Conservation (phyloP, 768 basidiomycete species). For the Boletus patriciae region DNA sequence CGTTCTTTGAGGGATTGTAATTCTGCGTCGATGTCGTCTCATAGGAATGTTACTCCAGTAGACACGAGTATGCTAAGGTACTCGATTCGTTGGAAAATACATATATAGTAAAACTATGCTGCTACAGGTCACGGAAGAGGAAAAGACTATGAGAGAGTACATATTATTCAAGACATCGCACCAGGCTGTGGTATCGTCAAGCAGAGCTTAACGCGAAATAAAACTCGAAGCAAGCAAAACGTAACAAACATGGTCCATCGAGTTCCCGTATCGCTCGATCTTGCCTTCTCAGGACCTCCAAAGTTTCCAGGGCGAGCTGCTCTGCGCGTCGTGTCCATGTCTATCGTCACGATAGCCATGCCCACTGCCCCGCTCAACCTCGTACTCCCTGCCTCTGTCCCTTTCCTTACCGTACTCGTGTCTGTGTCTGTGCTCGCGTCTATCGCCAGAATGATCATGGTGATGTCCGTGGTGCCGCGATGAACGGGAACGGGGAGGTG, state of each 20-base stretch:
- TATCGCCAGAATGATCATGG: constrained; percentile 9
- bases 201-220: background rate
- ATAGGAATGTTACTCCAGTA: background rate
- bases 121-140: background rate
- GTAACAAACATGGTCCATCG: background rate
- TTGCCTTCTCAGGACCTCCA: constrained; percentile 14
- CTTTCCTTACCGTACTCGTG: constrained; percentile 13
- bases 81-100: background rate
- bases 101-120: background rate
- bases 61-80: background rate
- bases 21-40: background rate
- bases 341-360: constrained; percentile 7
- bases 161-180: background rate
- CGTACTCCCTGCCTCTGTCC: constrained; percentile 8
- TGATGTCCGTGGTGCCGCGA: constrained; percentile 19
- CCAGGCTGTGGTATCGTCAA: constrained; percentile 7
- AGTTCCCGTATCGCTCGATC: background rate
- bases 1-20: constrained; percentile 81
- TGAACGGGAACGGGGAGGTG: constrained; percentile 16
- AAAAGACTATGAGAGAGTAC: background rate
- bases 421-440: constrained; percentile 12
- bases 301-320: constrained; percentile 9
- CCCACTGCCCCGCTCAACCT: background rate
- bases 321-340: constrained; percentile 4
- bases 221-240: background rate